Evolutionary conservation across 352 stramenopile species (phyloP).

Genomic region (Globisporangium sylvaticum): DNA sequence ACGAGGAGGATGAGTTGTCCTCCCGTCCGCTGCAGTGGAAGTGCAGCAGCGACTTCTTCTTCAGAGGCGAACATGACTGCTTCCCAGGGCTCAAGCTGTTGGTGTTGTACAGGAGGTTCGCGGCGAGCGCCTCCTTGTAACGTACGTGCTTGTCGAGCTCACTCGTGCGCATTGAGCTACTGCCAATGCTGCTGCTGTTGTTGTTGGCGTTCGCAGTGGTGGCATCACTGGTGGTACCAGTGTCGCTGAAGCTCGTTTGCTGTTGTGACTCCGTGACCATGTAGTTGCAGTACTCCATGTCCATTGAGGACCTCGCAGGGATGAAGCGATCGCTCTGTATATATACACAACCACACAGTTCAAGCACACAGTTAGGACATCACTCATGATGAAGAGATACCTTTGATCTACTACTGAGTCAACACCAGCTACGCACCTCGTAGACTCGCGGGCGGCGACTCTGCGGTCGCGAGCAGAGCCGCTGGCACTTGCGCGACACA

Average conservation of each 20-base stretch:
- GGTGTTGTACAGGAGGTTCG: conserved; percentile 27
- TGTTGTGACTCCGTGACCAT: conserved; percentile 20
- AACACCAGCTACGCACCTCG: conserved; percentile 11
- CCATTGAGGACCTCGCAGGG: conserved; percentile 30
- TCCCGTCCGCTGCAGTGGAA: conserved; percentile 18
- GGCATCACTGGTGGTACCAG: not conserved
- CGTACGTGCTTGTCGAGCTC: conserved; percentile 27
- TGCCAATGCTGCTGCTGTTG: not conserved
- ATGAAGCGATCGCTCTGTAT: conserved; percentile 45
- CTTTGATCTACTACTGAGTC: not conserved
- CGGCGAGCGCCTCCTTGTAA: conserved; percentile 31
- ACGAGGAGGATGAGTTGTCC: conserved; percentile 6
- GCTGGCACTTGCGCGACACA: conserved; percentile 23
- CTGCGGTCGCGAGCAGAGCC: conserved; percentile 6
- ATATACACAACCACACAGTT: not conserved
- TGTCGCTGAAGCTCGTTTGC: not conserved
- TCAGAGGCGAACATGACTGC: conserved; percentile 5
- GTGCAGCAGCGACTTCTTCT: conserved; percentile 21
- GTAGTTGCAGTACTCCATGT: conserved; percentile 46
- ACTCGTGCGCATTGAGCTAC: conserved; percentile 4
- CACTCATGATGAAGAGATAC: not conserved
- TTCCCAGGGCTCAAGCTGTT: conserved; percentile 9
- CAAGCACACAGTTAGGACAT: not conserved
- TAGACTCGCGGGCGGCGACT: conserved; percentile 14
- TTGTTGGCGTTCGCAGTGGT: not conserved